Evolutionary conservation across 352 stramenopile species (phyloP), one percentile per base, ranked within the genome.

Genomic region (Elongisporangium prolatum): DNA sequence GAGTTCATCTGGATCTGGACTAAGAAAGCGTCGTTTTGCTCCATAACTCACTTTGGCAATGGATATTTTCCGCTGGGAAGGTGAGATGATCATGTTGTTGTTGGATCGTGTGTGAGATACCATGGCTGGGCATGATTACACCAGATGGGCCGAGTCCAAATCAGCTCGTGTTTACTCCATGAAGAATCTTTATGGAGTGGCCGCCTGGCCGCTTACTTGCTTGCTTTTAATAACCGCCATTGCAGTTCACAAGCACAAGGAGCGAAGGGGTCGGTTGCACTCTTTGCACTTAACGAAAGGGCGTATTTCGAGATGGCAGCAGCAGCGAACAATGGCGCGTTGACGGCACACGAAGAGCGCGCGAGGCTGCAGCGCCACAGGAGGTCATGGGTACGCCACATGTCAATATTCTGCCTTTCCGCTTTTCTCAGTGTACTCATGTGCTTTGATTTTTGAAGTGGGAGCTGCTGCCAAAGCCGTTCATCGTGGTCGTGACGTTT

Each of bases 401-500:
- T 34, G 4, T 11, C 11, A n/a, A 3, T 11, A 44, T 17, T 17
- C 2, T 17, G 34, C 10, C 34, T 2, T 5, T 5, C 7, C 28
- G 28, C 13, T 1, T 38, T 1, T 38, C 7, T 38, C 28, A 13
- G 28, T 38, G 28, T 11, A 38, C 28, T 38, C 28, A 38, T 38
- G 28, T 11, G 1, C 11, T 44, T 2, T 44, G 34, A n/a, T n/a
- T 13, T 22, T 24, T 51, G 48, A 9, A 77, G 69, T 74, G 66
- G 62, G 22, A 22, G 9, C 22, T 72, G 2, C 60, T 72, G 14
- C 66, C 69, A 21, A 65, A 52, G 21, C 53, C 64, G 22, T 74
- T 77, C 47, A 49, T 77, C 16, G 21, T 37, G 0, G 21, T 74
- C 21, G 54, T 71, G 16, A 20, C 47, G 17, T 68, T 74, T 34